Evolutionary conservation across 257 asterid species (phyloP), one percentile per base, ranked within the genome.

Genomic region (Ballota nigra): DNA sequence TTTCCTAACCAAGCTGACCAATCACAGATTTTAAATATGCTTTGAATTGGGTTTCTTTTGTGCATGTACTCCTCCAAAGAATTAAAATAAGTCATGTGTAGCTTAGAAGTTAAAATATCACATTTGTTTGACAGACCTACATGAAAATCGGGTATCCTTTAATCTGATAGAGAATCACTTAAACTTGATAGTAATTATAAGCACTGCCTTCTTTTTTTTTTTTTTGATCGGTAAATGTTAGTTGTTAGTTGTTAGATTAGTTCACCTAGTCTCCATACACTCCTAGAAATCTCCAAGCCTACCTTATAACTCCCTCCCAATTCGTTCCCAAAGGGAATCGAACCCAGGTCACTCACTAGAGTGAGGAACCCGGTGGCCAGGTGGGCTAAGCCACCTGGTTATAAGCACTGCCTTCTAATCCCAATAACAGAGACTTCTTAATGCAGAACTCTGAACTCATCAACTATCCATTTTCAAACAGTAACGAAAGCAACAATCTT

Each of bases 401-500:
- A n/a, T n/a, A n/a, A n/a, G n/a, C n/a, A n/a, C n/a, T n/a, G n/a
- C 52, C 64, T 18, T 49, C 40, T 52, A 63, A 45, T 49, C 65
- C 23, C 38, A 11, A 13, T 16, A 3, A 10, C 16, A 5, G 9
- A 43, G 52, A 18, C 52, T 34, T 28, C 68, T 19, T 19, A 52
- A 16, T 3, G 51, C 16, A 7, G 13, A 36, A 51, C 58, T 69
- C 34, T 40, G 9, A 38, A 26, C 51, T 69, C 34, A 53, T 10
- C 57, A 29, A 26, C 49, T 43, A 23, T 10, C 43, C 0, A 47
- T 65, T 28, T 45, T n/a, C 23, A 5, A 6, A 57, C 74, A 43
- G 23, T 24, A 41, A 70, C 24, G 43, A 63, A 59, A 77, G 61
- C 65, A 33, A n/a, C 23, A 24, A 72, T 19, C 52, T 61, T 38